Conservation (phyloP, 352 stramenopile genomes). For the Globisporangium cylindrosporum region DNA sequence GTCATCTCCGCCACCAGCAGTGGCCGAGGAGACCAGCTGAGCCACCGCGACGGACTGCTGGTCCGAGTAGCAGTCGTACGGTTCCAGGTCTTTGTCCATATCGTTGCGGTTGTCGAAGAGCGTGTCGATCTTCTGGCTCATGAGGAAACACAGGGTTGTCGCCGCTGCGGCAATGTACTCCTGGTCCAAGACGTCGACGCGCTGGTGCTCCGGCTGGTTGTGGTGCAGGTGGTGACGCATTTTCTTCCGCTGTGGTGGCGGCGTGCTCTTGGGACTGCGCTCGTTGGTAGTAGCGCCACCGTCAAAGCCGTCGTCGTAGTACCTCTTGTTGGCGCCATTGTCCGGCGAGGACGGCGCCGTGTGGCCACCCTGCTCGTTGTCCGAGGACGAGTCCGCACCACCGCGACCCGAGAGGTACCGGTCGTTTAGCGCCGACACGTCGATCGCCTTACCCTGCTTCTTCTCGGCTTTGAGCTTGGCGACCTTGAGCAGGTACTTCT, state of each 20-base stretch:
- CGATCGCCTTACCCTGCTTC: constrained; percentile 37
- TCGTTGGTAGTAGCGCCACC: not conserved
- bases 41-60: constrained; percentile 14
- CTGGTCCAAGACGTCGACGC: constrained; percentile 58
- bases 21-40: not conserved
- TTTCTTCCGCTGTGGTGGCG: constrained; percentile 48
- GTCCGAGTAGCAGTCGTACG: constrained; percentile 71
- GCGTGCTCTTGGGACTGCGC: constrained; percentile 17
- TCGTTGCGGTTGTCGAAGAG: constrained; percentile 64
- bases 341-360: constrained; percentile 41
- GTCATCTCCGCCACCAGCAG: constrained; percentile 7
- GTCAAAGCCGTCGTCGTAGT: constrained; percentile 9
- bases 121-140: constrained; percentile 83
- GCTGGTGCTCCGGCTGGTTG: constrained; percentile 11
- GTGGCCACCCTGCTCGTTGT: constrained; percentile 24
- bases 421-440: constrained; percentile 20
- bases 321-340: constrained; percentile 14
- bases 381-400: constrained; percentile 19
- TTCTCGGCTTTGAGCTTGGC: constrained; percentile 86
- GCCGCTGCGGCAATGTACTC: constrained; percentile 78
- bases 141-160: constrained; percentile 79
- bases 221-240: constrained; percentile 34
- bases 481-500: constrained; percentile 90
- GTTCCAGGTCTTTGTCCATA: constrained; percentile 48
- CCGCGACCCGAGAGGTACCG: constrained; percentile 15